Percentiles rank a stretch among this genome's conserved stretches.
Evolutionary conservation across 2,329 filamentous ascomycete species (phyloP).

Genomic region (Plenodomus biglobosus): DNA sequence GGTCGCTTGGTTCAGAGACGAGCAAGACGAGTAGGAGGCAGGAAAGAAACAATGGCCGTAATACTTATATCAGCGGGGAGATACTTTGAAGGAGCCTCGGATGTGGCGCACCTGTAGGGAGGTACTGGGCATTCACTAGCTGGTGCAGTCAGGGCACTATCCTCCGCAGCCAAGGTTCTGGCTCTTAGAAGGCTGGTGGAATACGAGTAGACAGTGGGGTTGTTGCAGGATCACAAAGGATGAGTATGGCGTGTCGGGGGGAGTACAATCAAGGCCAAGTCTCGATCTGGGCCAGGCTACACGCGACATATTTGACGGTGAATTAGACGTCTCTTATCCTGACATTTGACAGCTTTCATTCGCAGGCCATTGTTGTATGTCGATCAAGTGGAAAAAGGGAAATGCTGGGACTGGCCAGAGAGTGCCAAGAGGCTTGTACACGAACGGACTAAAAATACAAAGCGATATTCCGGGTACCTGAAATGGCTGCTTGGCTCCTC

Average conservation of each 20-base stretch:
- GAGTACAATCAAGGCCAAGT: background rate
- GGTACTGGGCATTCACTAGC: slow-evolving; percentile 15
- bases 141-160: slow-evolving; percentile 16
- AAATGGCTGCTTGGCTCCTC: background rate
- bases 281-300: background rate
- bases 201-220: slow-evolving; percentile 21
- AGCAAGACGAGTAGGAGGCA: slow-evolving; percentile 22
- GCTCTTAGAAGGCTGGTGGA: slow-evolving; percentile 11
- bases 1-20: slow-evolving; percentile 27
- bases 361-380: background rate
- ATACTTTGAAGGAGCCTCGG: slow-evolving; percentile 7
- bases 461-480: slow-evolving; percentile 8
- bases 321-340: too few species aligned
- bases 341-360: too few species aligned
- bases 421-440: slow-evolving; percentile 15
- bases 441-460: slow-evolving; percentile 19
- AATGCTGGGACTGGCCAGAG: background rate
- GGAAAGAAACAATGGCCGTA: slow-evolving; percentile 6
- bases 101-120: slow-evolving; percentile 23
- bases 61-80: slow-evolving; percentile 24
- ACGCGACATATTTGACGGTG: too few species aligned
- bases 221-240: slow-evolving; percentile 2
- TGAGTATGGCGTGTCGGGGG: background rate
- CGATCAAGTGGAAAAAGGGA: background rate
- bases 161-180: slow-evolving; percentile 23